Percentiles rank a stretch among this genome's conserved stretches.
These are phyloP conservation scores for Leucocoprinus birnbaumii DNA, from an alignment of 768 basidiomycete species.

Conservation along the genomic window DNA sequence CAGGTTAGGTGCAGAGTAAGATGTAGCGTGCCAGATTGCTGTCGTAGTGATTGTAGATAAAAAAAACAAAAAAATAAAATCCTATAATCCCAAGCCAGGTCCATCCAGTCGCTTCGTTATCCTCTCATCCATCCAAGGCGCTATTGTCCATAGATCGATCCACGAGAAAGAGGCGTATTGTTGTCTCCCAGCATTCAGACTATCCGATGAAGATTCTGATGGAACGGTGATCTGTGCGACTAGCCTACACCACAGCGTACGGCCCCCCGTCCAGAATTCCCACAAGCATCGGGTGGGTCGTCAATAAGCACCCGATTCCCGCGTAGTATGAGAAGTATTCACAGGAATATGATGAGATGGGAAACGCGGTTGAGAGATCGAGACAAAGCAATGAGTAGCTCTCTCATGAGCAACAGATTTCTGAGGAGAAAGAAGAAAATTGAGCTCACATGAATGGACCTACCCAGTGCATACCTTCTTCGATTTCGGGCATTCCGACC, in stretches of 20 bases:
- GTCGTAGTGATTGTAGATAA: too few relatives aligned
- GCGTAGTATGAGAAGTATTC: too few relatives aligned
- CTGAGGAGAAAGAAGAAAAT: conserved; percentile 2
- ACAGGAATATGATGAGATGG: too few relatives aligned
- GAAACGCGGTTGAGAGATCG: too few relatives aligned
- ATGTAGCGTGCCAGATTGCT: too few relatives aligned
- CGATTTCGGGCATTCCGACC: conserved; percentile 45
- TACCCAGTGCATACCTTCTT: conserved; percentile 68
- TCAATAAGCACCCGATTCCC: neutral
- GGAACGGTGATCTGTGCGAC: conserved; percentile 55
- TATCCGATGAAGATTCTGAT: conserved; percentile 28
- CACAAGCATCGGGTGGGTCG: neutral
- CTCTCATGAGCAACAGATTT: neutral
- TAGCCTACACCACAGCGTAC: conserved; percentile 39
- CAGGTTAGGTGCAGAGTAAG: too few relatives aligned
- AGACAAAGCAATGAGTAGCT: too few relatives aligned
- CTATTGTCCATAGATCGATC: conserved; percentile 66
- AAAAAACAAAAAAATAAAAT: too few relatives aligned
- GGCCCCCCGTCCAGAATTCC: neutral
- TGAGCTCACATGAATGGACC: conserved; percentile 61
- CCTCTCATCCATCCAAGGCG: conserved; percentile 75
- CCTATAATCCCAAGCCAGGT: conserved; percentile 57
- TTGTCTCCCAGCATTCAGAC: conserved; percentile 41
- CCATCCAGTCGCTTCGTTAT: conserved; percentile 67
- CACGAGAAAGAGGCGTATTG: conserved; percentile 72